Evolutionary conservation across 768 basidiomycete genomes (phyloP), one percentile per base, ranked within the genome.

Genomic region (Xerocomellus amylosporus): DNA sequence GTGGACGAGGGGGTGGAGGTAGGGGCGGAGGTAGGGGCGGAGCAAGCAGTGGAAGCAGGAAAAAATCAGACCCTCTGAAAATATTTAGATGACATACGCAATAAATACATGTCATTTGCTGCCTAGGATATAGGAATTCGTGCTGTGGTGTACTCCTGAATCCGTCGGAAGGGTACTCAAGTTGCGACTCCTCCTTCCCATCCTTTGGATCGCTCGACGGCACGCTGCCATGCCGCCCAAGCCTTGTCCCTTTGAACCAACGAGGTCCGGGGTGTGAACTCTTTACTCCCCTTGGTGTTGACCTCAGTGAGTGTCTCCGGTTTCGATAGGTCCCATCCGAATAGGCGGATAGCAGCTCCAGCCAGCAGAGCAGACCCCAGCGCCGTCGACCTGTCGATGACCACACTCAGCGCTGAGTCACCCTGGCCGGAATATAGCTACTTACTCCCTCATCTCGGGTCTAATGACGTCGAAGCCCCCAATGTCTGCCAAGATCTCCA

Each of bases 361-460:
- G 97, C 97, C 30, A 97, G 84, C 51, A 99, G 76, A 22, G 97
- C 97, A 9, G 94, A 92, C 19, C 97, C 97, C 46, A 99, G 79
- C 2, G 97, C 97, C 15, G 97, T 99, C 3, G 92, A 95, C 71
- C 90, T 93, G 60, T n/a, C 48, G 37, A 28, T 17, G 26, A 10
- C 7, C 3, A 42, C 34, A n/a, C 31, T 41, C 9, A 31, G 10
- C 1, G 22, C 41, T 46, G 22, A 44, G 22, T 37, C 0, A 41
- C n/a, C 5, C 39, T 14, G 15, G 41, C 15, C 56, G 26, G 24
- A 1, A 24, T 13, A 12, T 38, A 34, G 46, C 42, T 8, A 81
- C 89, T 58, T 67, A 91, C 92, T 99, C 97, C 69, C 96, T 77
- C 97, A 99, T 99, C 66, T 92, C 87, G 12, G 96, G 97, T 51